These are phyloP conservation scores for Alopecurus myosuroides DNA, from an alignment of 176 grass and related monocot genomes.

Conservation along the genomic window DNA sequence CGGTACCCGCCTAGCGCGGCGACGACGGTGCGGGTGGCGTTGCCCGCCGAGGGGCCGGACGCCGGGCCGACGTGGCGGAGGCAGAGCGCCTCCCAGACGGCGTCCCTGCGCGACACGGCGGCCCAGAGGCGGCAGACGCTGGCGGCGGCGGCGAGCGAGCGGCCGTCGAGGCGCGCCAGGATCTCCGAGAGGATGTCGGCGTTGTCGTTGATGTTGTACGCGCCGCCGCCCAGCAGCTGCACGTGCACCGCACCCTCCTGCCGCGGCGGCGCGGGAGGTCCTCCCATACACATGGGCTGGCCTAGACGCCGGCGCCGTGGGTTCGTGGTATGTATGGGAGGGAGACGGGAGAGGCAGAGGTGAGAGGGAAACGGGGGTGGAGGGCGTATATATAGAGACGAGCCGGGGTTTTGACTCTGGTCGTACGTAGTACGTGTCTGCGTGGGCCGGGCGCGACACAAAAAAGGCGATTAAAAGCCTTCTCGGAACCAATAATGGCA, in stretches of 20 bases:
- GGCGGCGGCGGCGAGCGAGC: conserved; percentile 57
- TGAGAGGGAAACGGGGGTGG: background rate
- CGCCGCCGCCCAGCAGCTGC: conserved; percentile 23
- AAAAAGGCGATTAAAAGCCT: conserved; percentile 34
- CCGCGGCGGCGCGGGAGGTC: background rate
- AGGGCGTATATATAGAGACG: conserved; percentile 47
- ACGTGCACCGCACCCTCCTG: conserved; percentile 21
- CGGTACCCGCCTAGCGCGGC: conserved; percentile 95
- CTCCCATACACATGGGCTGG: conserved; percentile 23
- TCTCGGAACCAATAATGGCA: conserved; percentile 34
- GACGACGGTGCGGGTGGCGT: conserved; percentile 62
- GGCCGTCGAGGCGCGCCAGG: conserved; percentile 69
- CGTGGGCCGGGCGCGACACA: background rate
- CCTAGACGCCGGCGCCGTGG: background rate
- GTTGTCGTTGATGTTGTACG: conserved; percentile 90
- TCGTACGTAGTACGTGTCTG: background rate
- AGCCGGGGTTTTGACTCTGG: conserved; percentile 34
- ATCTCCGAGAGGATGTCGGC: conserved; percentile 80
- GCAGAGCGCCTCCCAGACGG: conserved; percentile 87
- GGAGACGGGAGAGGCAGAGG: background rate
- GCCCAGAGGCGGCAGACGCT: conserved; percentile 83
- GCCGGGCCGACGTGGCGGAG: conserved; percentile 48
- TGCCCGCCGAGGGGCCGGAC: background rate
- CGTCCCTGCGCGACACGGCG: conserved; percentile 49
- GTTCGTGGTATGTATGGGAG: background rate